phyloP scores from a whole-genome alignment of 371 early-diverging fungal species.

The Zychaea mexicana region DNA sequence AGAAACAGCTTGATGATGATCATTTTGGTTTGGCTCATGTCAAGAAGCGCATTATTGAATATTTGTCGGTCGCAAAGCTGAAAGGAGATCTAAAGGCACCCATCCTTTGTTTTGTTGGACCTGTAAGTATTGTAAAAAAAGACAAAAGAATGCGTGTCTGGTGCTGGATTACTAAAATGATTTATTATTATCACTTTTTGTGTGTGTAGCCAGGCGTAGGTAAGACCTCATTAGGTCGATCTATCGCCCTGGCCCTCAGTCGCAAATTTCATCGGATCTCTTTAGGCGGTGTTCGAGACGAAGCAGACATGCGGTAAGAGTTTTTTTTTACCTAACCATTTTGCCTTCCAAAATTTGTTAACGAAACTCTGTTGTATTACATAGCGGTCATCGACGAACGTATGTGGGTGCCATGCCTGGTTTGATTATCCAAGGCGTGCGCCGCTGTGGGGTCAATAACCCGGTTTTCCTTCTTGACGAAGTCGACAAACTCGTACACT shows the following conservation, averaged over 20 bases:
- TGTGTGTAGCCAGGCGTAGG: slow-evolving; percentile 84
- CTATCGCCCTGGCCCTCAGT: slow-evolving; percentile 80
- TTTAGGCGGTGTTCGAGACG: slow-evolving; percentile 88
- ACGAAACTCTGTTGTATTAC: neutral
- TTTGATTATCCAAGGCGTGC: slow-evolving; percentile 77
- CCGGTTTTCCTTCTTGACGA: slow-evolving; percentile 86
- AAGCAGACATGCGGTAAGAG: slow-evolving; percentile 75
- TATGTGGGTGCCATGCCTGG: slow-evolving; percentile 92
- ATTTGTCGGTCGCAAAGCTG: slow-evolving; percentile 79
- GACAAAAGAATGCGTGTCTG: neutral
- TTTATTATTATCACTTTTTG: too few species aligned
- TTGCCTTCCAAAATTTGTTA: neutral
- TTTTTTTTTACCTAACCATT: neutral
- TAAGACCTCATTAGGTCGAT: slow-evolving; percentile 83
- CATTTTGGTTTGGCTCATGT: slow-evolving; percentile 86
- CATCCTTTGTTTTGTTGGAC: slow-evolving; percentile 85
- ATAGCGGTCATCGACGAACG: slow-evolving; percentile 85
- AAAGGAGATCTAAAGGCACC: slow-evolving; percentile 80
- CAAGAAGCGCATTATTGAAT: slow-evolving; percentile 83
- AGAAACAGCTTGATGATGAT: slow-evolving; percentile 73
- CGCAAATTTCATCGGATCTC: slow-evolving; percentile 84
- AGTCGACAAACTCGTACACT: slow-evolving; percentile 78
- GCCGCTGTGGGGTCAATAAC: slow-evolving; percentile 74
- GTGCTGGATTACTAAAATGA: neutral
- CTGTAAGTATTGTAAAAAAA: slow-evolving; percentile 29